Base-by-base conservation (phyloP, 2,329 filamentous ascomycete genomes). In the Blastomyces silverae region DNA sequence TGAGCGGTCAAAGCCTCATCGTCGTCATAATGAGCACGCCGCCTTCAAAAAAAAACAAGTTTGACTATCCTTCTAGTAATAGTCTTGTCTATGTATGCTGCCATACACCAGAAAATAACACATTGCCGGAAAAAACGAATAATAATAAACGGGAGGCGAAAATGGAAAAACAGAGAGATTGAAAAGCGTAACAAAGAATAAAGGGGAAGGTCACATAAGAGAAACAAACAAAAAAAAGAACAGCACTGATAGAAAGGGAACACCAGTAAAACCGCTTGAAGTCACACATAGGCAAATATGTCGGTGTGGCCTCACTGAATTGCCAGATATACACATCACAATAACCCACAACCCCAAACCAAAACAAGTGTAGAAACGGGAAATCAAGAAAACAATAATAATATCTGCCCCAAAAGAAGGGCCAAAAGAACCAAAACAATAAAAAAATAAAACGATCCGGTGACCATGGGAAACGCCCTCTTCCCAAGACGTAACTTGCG, bases 341-440 rank as follows among this genome's bases (percentile, higher is more conserved):
- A 42, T 34, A 56, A 37, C 17, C 53, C 25, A 56, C 17, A 37
- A 20, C 28, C 53, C 53, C 17, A 17, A 56, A 56, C 58, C 22
- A 58, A 42, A 42, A 46, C 28, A 31, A 28, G 56, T 17, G 13
- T 42, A 13, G 22, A 65, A 61, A 58, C 46, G 37, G n/a, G 7
- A 20, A 31, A 20, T 6, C 17, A 39, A 62, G 55, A 60, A 58
- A 44, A 52, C 22, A 28, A 13, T 10, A 52, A 52, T 28, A 52
- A 28, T 3, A 25, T 20, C 44, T 7, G 44, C 5, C 17, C 15
- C n/a, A 50, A 17, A 17, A 7, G 8, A 50, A 50, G n/a, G n/a
- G n/a, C 11, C 22, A 52, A 52, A 22, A 48, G 55, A 28, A 31
- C 46, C 20, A 58, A 34, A 58, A 6, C 28, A 31, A 17, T 31